Evolutionary conservation across 768 basidiomycete genomes (phyloP).

Genomic region (Roridomyces roridus): DNA sequence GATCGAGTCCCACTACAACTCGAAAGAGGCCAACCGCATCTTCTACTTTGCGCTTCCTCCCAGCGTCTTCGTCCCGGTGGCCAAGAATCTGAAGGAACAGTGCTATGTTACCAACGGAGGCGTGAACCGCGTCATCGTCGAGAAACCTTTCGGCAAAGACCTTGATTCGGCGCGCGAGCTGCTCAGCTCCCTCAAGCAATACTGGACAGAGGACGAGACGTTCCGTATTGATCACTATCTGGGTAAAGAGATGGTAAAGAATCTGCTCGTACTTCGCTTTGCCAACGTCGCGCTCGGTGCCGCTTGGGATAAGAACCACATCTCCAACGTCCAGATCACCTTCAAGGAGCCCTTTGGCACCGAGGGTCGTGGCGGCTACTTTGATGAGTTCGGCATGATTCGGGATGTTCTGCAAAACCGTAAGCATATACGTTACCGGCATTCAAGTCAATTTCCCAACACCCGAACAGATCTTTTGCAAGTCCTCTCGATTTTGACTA

Average conservation of each 20-base stretch:
- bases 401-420: constrained; percentile 98
- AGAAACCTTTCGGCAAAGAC: constrained; percentile 99
- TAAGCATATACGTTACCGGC: constrained; percentile 59
- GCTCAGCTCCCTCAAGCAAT: constrained; percentile 76
- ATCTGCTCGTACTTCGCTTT: constrained; percentile 93
- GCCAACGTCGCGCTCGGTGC: constrained; percentile 91
- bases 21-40: constrained; percentile 76
- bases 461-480: constrained; percentile 81
- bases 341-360: constrained; percentile 99
- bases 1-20: constrained; percentile 75
- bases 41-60: constrained; percentile 99
- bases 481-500: constrained; percentile 92
- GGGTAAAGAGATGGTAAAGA: constrained; percentile 99
- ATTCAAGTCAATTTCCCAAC: constrained; percentile 22
- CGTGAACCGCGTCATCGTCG: constrained; percentile 91
- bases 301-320: constrained; percentile 94
- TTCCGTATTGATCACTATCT: constrained; percentile 99
- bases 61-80: constrained; percentile 93
- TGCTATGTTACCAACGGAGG: constrained; percentile 75
- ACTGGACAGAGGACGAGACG: constrained; percentile 97
- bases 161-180: constrained; percentile 83
- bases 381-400: constrained; percentile 99
- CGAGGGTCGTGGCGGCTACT: constrained; percentile 99
- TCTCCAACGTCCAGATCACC: constrained; percentile 97
- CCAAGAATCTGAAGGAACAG: constrained; percentile 79